Base-by-base conservation (phyloP, 1,284 basidiomycete genomes). In the Cryptococcus jaspeensis region DNA sequence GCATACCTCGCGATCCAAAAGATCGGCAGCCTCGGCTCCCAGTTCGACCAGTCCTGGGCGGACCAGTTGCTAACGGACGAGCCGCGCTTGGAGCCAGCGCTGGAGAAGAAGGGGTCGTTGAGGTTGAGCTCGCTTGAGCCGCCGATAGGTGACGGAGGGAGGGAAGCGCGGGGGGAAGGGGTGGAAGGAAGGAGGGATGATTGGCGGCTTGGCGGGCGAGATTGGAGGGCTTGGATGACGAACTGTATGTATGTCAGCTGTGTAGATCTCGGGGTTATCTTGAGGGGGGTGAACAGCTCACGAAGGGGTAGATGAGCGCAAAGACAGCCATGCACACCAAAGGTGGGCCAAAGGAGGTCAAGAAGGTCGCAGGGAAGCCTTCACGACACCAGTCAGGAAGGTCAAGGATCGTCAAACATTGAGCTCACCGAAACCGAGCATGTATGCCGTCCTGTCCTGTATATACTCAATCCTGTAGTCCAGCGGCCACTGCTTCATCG, bases 261-360 rank as follows among this genome's bases (percentile, higher is more conserved):
- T 25, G 20, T 20, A 9, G 28, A 36, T 18, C 9, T 8, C 48
- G 15, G 40, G 16, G 7, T 37, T n/a, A 18, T 18, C 16, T 16
- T 7, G 20, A 41, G n/a, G 53, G 12, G 23, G 32, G 22, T n/a
- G 3, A n/a, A 50, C 12, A 66, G 28, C 72, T 45, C 43, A 76
- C 72, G 45, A 78, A 69, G 3, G 78, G 78, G 49, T 77, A 78
- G 44, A 77, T 61, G 6, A 78, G 52, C 3, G 76, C 74, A 59
- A 78, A 79, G 18, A 78, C 56, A 12, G 74, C 69, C 66, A 78
- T 75, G 51, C 70, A 73, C 49, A 77, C 64, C n/a, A 79, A 43
- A 5, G 74, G 72, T 3, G 74, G 69, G 3, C 72, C 71, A 50
- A 77, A 76, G 5, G 72, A 71, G 13, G 73, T 73, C 11, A 75